Evolutionary conservation across 23 red algal genomes (phyloP).

Genomic region (Pyropia yezoensis): DNA sequence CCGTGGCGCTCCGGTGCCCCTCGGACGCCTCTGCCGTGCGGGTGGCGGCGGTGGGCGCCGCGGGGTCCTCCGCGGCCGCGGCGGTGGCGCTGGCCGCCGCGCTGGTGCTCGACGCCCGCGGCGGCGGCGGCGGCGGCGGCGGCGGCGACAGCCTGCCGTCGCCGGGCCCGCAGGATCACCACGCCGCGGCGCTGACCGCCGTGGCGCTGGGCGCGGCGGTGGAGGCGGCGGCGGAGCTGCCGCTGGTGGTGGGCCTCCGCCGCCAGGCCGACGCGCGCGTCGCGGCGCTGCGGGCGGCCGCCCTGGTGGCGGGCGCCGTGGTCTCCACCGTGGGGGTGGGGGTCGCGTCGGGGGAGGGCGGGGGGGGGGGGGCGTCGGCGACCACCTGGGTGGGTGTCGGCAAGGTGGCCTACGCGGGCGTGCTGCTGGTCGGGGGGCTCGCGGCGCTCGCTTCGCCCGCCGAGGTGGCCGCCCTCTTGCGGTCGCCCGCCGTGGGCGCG

Average conservation of each 20-base stretch:
- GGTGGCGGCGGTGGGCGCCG: constrained; percentile 15
- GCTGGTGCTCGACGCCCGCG: constrained; percentile 4
- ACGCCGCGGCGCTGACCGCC: constrained; percentile 26
- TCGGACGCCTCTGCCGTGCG: constrained; percentile 9
- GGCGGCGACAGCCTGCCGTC: constrained; percentile 12
- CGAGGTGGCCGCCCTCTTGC: no score
- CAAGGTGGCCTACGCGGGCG: no score
- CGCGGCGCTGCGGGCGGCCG: no score
- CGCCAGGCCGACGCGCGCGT: no score
- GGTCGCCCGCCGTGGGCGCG: no score
- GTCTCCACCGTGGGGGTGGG: no score
- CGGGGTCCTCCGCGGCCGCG: constrained; percentile 4
- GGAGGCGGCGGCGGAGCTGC: constrained; percentile 16
- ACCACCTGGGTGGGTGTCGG: no score
- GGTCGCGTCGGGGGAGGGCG: no score
- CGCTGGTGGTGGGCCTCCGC: constrained; percentile 12
- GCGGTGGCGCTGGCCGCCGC: constrained; percentile 19
- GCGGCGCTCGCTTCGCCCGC: no score
- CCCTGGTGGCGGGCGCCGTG: no score
- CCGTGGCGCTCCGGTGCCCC: constrained; percentile 33
- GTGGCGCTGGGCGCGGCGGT: constrained; percentile 19
- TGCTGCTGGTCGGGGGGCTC: no score
- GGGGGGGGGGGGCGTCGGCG: no score
- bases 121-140: constrained; percentile 11
- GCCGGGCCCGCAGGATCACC: neutral